These are phyloP conservation scores for Arabidopsis thaliana DNA, from an alignment of 345 rosid genomes.

Conservation along the genomic window DNA sequence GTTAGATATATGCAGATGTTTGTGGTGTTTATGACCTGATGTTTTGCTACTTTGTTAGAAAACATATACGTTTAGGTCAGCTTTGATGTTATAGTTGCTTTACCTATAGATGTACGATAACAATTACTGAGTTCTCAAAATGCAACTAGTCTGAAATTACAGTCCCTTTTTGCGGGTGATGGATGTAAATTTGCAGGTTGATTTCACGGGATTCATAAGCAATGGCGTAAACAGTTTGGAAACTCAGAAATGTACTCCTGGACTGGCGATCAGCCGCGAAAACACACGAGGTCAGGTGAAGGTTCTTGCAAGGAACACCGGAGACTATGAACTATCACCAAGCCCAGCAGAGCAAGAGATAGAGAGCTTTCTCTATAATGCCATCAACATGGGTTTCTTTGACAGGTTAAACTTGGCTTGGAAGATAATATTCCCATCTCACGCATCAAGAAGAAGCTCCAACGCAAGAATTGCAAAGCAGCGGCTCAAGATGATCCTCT, in stretches of 20 bases:
- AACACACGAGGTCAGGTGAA: slow-evolving; percentile 39
- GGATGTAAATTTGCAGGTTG: slow-evolving; percentile 50
- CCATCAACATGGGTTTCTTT: slow-evolving; percentile 81
- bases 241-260: slow-evolving; percentile 44
- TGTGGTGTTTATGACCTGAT: not conserved
- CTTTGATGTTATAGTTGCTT: slow-evolving; percentile 17
- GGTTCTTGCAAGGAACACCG: slow-evolving; percentile 53
- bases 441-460: slow-evolving; percentile 70
- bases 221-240: slow-evolving; percentile 48
- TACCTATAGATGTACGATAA: not conserved
- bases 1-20: slow-evolving; percentile 4
- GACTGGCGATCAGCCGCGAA: slow-evolving; percentile 41
- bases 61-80: slow-evolving; percentile 6
- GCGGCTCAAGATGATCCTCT: slow-evolving; percentile 93
- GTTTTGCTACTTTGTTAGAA: slow-evolving; percentile 3
- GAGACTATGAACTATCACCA: slow-evolving; percentile 61
- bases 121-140: not conserved
- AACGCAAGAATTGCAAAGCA: slow-evolving; percentile 97
- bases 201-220: slow-evolving; percentile 51
- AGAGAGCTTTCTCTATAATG: slow-evolving; percentile 72
- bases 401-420: slow-evolving; percentile 88
- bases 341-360: slow-evolving; percentile 65
- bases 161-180: not conserved
- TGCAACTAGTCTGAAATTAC: not conserved
- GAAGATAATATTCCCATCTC: slow-evolving; percentile 92